Evolutionary conservation across 1,139 yeast species (phyloP).

Genomic region (Saccharomycopsis hybrid): DNA sequence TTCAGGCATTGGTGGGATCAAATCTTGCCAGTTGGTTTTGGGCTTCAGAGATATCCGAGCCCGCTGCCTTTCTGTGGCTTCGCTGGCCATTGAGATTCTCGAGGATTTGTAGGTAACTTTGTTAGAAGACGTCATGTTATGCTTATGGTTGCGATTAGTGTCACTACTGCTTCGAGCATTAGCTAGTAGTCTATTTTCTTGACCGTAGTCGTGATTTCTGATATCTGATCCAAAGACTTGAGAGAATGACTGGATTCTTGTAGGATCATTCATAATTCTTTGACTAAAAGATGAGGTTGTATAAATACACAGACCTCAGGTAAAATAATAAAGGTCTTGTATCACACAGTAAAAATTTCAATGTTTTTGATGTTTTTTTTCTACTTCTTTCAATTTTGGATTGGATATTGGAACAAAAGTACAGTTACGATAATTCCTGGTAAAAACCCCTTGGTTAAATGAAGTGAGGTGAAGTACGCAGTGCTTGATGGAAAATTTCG

Average conservation of each 20-base stretch:
- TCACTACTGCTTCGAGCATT: neutral
- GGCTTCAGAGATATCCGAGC: neutral
- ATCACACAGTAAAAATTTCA: no score
- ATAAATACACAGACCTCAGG: no score
- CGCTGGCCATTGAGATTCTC: neutral
- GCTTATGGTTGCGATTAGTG: neutral
- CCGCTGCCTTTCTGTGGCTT: neutral
- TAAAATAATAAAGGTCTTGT: no score
- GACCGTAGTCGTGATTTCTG: constrained; percentile 14
- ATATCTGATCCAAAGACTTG: constrained; percentile 13
- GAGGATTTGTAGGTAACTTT: neutral
- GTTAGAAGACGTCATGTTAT: neutral
- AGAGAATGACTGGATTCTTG: constrained; percentile 10
- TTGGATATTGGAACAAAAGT: no score
- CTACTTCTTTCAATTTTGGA: no score
- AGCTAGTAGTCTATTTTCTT: constrained; percentile 1
- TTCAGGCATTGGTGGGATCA: constrained; percentile 31
- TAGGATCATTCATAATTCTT: constrained; percentile 6
- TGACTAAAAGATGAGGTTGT: no score
- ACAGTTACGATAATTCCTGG: no score
- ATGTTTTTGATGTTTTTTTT: no score
- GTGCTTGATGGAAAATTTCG: no score
- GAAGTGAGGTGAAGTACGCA: no score
- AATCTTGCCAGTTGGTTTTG: constrained; percentile 27
- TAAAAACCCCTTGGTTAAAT: no score